These are phyloP conservation scores for Petasospora fabianii DNA, from an alignment of 1,139 yeast species.

Conservation along the genomic window DNA sequence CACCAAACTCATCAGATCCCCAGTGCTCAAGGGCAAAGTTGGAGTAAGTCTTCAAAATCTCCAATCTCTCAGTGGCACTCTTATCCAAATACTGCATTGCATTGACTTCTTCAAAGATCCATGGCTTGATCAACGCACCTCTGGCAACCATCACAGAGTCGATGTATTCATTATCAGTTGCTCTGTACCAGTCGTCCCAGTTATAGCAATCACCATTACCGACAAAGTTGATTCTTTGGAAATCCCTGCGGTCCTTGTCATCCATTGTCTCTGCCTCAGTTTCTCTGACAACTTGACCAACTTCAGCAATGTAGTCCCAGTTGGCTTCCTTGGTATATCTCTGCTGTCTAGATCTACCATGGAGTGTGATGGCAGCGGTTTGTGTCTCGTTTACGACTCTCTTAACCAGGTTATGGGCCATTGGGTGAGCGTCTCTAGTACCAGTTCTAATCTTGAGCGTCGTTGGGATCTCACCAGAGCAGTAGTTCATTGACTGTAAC, in stretches of 20 bases:
- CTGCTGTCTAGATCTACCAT: constrained; percentile 95
- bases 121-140: constrained; percentile 96
- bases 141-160: constrained; percentile 98
- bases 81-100: constrained; percentile 87
- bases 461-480: constrained; percentile 85
- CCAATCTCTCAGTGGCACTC: constrained; percentile 83
- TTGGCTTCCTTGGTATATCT: constrained; percentile 88
- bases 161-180: constrained; percentile 64
- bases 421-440: constrained; percentile 75
- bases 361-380: constrained; percentile 88
- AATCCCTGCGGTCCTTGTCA: constrained; percentile 44
- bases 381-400: constrained; percentile 74
- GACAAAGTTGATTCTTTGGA: constrained; percentile 55
- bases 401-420: constrained; percentile 73
- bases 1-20: constrained; percentile 97
- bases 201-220: constrained; percentile 95
- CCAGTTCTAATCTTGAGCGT: constrained; percentile 94
- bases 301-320: constrained; percentile 83
- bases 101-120: constrained; percentile 97
- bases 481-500: constrained; percentile 83
- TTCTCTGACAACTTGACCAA: constrained; percentile 64
- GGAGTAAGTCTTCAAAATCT: constrained; percentile 63
- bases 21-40: constrained; percentile 89
- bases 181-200: constrained; percentile 83
- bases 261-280: constrained; percentile 45